A percentile compares a stretch with the other conserved stretches of the same genome.
phyloP scores from a whole-genome alignment of 805 yeast genomes.

The Candida xiaguanensis region DNA sequence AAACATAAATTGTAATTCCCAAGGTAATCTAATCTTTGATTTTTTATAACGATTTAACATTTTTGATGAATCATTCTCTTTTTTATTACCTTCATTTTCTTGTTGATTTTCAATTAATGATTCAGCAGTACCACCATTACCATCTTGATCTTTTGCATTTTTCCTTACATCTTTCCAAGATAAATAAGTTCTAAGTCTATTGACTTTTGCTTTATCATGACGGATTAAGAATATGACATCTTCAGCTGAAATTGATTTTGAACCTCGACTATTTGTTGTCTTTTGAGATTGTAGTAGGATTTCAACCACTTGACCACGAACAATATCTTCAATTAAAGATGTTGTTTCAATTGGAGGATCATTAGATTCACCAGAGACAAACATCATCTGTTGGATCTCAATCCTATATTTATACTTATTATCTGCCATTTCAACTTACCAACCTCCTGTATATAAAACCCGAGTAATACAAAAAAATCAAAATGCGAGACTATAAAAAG shows the following conservation, averaged over 20 bases:
- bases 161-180: slow-evolving; percentile 98
- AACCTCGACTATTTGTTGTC: slow-evolving; percentile 76
- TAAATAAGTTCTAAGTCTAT: slow-evolving; percentile 81
- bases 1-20: slow-evolving; percentile 95
- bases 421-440: slow-evolving; percentile 14
- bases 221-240: slow-evolving; percentile 90
- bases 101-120: slow-evolving; percentile 50
- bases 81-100: slow-evolving; percentile 21
- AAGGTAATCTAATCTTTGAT: slow-evolving; percentile 79
- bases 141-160: slow-evolving; percentile 57
- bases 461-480: neutral
- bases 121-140: slow-evolving; percentile 39
- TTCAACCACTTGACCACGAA: slow-evolving; percentile 90
- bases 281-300: slow-evolving; percentile 71
- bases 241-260: slow-evolving; percentile 82
- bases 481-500: neutral
- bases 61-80: slow-evolving; percentile 34
- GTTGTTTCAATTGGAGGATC: slow-evolving; percentile 94
- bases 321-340: slow-evolving; percentile 91
- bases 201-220: slow-evolving; percentile 92
- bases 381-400: slow-evolving; percentile 98
- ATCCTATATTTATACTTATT: slow-evolving; percentile 71
- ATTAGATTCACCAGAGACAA: slow-evolving; percentile 90
- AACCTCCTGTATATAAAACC: slow-evolving; percentile 3
- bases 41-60: slow-evolving; percentile 56